A percentile compares a stretch with the other conserved stretches of the same genome.
Conservation (phyloP, 208 protist genomes). For the Naegleria fowleri region DNA sequence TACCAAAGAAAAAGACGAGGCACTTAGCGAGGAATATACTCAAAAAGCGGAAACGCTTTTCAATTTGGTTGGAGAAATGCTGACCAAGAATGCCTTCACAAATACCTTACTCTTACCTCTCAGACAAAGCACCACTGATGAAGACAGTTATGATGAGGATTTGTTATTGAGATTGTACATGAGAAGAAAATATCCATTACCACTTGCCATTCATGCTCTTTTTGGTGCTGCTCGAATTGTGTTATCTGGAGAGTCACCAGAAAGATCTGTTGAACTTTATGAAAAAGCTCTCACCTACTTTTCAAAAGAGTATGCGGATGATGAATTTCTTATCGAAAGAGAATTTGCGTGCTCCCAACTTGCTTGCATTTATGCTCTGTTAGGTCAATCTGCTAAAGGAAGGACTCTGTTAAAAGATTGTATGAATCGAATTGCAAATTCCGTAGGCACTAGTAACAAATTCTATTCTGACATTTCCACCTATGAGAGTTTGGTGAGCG, state of each 20-base stretch:
- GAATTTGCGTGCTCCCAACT: not conserved
- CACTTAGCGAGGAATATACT: not conserved
- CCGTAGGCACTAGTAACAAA: not conserved
- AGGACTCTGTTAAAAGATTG: not conserved
- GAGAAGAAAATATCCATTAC: not conserved
- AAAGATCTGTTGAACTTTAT: not conserved
- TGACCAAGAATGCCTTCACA: not conserved
- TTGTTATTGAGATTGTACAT: not conserved
- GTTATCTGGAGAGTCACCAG: not conserved
- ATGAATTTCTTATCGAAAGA: constrained; percentile 1
- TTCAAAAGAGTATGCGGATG: not conserved
- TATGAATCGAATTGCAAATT: not conserved
- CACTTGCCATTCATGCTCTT: not conserved
- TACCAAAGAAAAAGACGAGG: not conserved
- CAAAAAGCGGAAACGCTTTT: not conserved
- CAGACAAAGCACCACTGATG: not conserved
- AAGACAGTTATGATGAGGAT: not conserved
- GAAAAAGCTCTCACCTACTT: not conserved
- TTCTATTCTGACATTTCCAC: not conserved
- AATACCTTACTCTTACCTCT: not conserved
- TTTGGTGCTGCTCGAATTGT: not conserved
- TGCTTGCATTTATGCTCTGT: not conserved
- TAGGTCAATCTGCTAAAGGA: not conserved
- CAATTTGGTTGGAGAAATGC: not conserved
- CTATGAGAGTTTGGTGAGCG: not conserved